Percentiles rank a stretch among this genome's conserved stretches.
Evolutionary conservation across 2,329 filamentous ascomycete species (phyloP).

Genomic region (Paraconiothyrium brasiliense): DNA sequence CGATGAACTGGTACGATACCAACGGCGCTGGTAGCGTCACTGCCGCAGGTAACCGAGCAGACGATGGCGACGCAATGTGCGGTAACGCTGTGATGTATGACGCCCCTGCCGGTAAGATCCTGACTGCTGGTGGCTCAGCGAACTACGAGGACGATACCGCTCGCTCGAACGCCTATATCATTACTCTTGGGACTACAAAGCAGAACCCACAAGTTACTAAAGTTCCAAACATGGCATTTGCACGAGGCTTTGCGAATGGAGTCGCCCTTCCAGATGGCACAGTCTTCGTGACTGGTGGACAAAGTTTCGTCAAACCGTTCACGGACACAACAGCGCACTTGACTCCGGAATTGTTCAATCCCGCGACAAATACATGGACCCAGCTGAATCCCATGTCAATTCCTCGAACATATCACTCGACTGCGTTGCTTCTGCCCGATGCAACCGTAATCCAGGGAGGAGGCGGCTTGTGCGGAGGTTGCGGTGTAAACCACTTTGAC

Average conservation of each 20-base stretch:
- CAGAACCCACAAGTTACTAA: conserved; percentile 30
- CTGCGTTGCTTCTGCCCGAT: conserved; percentile 39
- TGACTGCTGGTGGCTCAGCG: conserved; percentile 61
- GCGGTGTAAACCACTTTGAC: conserved; percentile 61
- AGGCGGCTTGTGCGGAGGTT: conserved; percentile 57
- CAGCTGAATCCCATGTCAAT: conserved; percentile 32
- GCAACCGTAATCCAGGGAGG: conserved; percentile 36
- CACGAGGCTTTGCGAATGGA: conserved; percentile 38
- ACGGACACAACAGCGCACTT: conserved; percentile 29
- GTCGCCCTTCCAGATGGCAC: conserved; percentile 47
- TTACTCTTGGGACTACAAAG: conserved; percentile 56
- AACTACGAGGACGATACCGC: conserved; percentile 57
- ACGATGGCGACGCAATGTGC: conserved; percentile 63
- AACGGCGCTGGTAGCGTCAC: conserved; percentile 53
- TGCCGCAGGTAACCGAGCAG: conserved; percentile 56
- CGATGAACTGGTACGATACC: conserved; percentile 67
- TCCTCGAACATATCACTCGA: conserved; percentile 40
- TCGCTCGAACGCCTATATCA: conserved; percentile 58
- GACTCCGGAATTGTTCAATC: conserved; percentile 37
- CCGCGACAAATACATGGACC: conserved; percentile 31
- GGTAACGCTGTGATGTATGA: conserved; percentile 68
- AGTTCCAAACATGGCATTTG: conserved; percentile 37
- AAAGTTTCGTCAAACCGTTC: conserved; percentile 29
- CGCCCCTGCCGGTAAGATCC: conserved; percentile 63
- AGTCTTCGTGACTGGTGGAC: conserved; percentile 46